Percentiles rank a stretch among this genome's conserved stretches.
These are phyloP conservation scores for Salix purpurea DNA, from an alignment of 345 rosid genomes.

Conservation along the genomic window DNA sequence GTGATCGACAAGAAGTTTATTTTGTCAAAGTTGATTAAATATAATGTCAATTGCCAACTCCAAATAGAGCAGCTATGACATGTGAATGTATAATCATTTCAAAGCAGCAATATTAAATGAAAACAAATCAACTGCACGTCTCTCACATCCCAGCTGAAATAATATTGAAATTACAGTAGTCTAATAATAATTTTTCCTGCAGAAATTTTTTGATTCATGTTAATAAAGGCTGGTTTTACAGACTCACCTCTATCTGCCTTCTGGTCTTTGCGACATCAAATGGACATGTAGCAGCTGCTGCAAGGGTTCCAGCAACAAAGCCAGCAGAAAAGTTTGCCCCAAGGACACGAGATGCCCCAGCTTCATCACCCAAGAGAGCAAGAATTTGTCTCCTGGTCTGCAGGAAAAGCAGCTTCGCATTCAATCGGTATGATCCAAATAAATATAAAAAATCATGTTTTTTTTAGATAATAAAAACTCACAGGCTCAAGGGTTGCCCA, in stretches of 20 bases:
- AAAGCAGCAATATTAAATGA: background rate
- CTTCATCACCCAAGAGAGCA: conserved; percentile 55
- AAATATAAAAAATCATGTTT: background rate
- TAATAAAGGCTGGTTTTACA: background rate
- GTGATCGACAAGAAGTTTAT: background rate
- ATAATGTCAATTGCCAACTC: background rate
- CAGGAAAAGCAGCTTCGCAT: background rate
- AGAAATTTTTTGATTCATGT: background rate
- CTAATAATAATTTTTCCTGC: background rate
- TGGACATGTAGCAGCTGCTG: conserved; percentile 89
- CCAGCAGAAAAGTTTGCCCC: conserved; percentile 93
- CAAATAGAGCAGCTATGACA: background rate
- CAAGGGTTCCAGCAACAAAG: conserved; percentile 78
- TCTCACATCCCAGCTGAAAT: background rate
- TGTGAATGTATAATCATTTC: background rate
- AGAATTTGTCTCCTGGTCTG: conserved; percentile 69
- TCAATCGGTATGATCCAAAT: background rate
- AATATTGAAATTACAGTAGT: too few species aligned
- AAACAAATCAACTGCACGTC: background rate
- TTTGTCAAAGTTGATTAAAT: background rate
- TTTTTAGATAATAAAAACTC: conserved; percentile 26
- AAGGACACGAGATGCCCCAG: conserved; percentile 46
- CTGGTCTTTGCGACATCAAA: conserved; percentile 92
- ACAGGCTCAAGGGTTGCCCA: conserved; percentile 94
- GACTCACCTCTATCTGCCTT: conserved; percentile 86